phyloP scores from a whole-genome alignment of 345 rosid species.

The Anastatica hierochuntica region DNA sequence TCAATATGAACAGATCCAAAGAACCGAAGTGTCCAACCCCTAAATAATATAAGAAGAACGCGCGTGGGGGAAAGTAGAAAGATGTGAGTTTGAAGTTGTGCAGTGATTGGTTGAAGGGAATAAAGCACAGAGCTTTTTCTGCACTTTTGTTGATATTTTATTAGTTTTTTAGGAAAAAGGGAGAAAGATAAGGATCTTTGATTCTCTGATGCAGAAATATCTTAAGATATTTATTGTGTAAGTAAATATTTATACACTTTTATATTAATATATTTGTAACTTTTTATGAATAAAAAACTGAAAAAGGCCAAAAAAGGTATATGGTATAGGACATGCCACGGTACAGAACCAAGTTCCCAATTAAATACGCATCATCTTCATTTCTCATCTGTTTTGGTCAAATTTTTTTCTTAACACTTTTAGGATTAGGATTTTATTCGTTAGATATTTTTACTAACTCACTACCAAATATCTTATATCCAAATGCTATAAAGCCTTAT shows the following conservation, averaged over 20 bases:
- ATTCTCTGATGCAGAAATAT: slow-evolving; percentile 12
- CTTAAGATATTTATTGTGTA: slow-evolving; percentile 20
- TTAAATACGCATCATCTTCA: no score
- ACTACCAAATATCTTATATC: no score
- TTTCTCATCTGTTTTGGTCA: no score
- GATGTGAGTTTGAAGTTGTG: background rate
- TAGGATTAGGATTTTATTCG: no score
- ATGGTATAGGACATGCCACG: slow-evolving; percentile 22
- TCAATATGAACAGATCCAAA: no score
- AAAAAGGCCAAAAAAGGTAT: slow-evolving; percentile 6
- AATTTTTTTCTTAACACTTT: no score
- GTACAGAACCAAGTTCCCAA: slow-evolving; percentile 17
- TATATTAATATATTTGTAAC: background rate
- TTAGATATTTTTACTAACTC: no score
- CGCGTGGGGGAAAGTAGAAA: slow-evolving; percentile 2
- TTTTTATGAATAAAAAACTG: no score
- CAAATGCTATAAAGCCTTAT: no score
- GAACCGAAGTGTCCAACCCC: background rate
- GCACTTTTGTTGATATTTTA: slow-evolving; percentile 17
- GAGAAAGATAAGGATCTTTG: slow-evolving; percentile 22
- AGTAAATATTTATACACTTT: background rate
- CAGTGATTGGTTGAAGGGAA: slow-evolving; percentile 20
- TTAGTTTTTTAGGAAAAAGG: background rate
- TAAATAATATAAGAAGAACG: background rate
- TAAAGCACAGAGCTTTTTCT: slow-evolving; percentile 16